Evolutionary conservation across 345 rosid genomes (phyloP).

Genomic region (Pugionium cornutum): DNA sequence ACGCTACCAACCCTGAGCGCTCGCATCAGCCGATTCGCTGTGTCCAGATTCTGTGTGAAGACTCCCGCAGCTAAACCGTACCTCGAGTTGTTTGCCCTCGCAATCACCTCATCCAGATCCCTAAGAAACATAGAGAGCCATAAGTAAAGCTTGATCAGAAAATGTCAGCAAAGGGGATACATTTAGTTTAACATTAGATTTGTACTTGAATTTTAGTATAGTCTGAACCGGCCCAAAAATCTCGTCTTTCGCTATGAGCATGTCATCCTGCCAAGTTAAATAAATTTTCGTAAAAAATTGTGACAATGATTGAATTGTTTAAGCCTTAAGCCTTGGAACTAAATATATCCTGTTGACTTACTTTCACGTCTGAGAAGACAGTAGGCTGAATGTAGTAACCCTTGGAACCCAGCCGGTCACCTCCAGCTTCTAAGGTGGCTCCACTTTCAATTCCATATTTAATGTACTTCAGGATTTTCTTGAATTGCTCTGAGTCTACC

Average conservation of each 20-base stretch:
- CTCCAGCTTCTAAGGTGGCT: conserved; percentile 91
- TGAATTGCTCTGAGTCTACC: conserved; percentile 75
- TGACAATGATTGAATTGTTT: not conserved
- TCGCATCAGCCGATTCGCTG: conserved; percentile 68
- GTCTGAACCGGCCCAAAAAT: conserved; percentile 95
- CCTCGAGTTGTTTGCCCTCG: conserved; percentile 56
- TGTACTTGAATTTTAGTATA: conserved; percentile 81
- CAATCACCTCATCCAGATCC: conserved; percentile 68
- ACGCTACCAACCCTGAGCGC: conserved; percentile 73
- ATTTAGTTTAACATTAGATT: conserved; percentile 20
- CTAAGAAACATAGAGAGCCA: conserved; percentile 43
- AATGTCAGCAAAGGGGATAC: not conserved
- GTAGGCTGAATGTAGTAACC: conserved; percentile 92
- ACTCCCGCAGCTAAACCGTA: conserved; percentile 91
- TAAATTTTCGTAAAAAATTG: not conserved
- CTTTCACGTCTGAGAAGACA: conserved; percentile 92
- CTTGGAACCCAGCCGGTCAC: conserved; percentile 63
- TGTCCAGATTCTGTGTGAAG: conserved; percentile 72
- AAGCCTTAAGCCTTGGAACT: not conserved
- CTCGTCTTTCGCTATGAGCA: conserved; percentile 88
- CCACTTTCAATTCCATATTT: conserved; percentile 73
- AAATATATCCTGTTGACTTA: conserved; percentile 27
- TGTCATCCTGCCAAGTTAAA: conserved; percentile 62
- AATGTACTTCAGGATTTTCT: conserved; percentile 70
- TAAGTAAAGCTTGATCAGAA: conserved; percentile 4